phyloP scores from a whole-genome alignment of 2,329 filamentous ascomycete species.

The Cercospora sp. region DNA sequence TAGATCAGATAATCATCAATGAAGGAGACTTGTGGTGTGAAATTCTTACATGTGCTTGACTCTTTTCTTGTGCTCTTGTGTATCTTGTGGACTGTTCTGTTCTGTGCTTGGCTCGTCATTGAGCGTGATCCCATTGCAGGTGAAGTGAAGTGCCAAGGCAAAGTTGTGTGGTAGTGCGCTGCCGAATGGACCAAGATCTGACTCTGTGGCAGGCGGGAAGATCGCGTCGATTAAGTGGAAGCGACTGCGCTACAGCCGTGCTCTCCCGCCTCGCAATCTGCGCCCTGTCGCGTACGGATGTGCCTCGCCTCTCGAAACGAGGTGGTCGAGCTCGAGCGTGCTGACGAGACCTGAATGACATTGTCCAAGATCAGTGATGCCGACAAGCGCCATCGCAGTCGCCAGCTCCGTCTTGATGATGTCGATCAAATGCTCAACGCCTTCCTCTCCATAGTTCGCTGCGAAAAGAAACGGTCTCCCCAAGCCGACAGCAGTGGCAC shows the following conservation, averaged over 20 bases:
- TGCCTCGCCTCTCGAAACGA: constrained; percentile 42
- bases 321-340: constrained; percentile 50
- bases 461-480: constrained; percentile 63
- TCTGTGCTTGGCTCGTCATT: neutral
- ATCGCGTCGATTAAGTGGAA: neutral
- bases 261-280: constrained; percentile 10
- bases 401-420: constrained; percentile 53
- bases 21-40: neutral
- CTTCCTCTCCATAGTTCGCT: constrained; percentile 59
- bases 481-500: constrained; percentile 62
- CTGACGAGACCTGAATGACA: constrained; percentile 62
- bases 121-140: neutral
- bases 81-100: neutral
- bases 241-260: neutral
- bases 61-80: neutral
- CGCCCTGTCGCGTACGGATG: constrained; percentile 32
- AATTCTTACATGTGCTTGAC: neutral
- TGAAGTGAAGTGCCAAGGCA: neutral
- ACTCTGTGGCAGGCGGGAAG: neutral
- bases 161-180: neutral
- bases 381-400: constrained; percentile 65
- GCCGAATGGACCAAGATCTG: neutral
- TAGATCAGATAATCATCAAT: neutral
- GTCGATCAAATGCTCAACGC: constrained; percentile 53
- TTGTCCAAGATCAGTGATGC: constrained; percentile 60